Base-by-base conservation (phyloP, 805 yeast genomes). In the Ascoidea tarda region DNA sequence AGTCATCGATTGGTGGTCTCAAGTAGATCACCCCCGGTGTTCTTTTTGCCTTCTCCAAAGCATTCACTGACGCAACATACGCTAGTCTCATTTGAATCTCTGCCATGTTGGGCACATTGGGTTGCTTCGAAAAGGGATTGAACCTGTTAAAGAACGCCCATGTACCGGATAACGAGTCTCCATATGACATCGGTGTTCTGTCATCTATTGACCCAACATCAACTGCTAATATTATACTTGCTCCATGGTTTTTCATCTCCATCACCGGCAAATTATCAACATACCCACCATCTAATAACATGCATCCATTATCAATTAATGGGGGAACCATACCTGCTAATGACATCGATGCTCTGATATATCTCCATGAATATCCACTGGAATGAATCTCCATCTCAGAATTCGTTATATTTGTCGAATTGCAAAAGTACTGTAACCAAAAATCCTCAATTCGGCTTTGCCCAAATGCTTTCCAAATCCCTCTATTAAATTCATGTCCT, bases 171-270 rank as follows among this genome's bases (percentile, higher is more conserved):
- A 93, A 70, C 0, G 97, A 82, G 62, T 91, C 98, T 2, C 99
- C 98, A 65, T 88, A 93, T 47, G 74, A 72, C 90, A 87, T 80
- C 5, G 93, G 91, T 0, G 95, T 82, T 50, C 91, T 75, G 60
- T 90, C 98, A 63, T 93, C 98, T 4, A 82, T 85, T 1, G 96
- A 85, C 0, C 99, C 99, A 46, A 91, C 99, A 66, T 91, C 99
- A 14, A 89, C 90, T 0, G 99, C 98, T 62, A 93, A 79, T 16
- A 91, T 81, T 46, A 83, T 76, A 53, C 81, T 81, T 2, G 96
- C 96, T 1, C 98, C 98, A 54, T 86, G 74, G 46, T 81, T 76
- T 64, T 84, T 83, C 98, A 91, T 93, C 63, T 91, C 97, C 58
- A 75, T 74, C 2, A 91, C 98, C 0, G 99, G 95, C 53, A 91